Conservation (phyloP, 116 monocot genomes). For the Trichopus zeylanicus region DNA sequence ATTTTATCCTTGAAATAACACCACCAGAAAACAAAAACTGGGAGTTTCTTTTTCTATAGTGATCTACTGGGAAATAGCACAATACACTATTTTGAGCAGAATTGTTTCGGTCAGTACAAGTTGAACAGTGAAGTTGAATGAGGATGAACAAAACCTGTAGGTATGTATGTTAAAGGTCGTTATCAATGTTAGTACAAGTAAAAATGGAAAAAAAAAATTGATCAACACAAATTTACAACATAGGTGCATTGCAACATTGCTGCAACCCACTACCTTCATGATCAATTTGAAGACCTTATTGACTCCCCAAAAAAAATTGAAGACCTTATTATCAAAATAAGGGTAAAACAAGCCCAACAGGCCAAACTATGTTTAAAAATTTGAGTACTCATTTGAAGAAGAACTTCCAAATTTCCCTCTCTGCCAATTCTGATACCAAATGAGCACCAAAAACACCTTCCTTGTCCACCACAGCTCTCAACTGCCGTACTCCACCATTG, state of each 20-base stretch:
- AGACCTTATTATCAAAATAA: conserved; percentile 3
- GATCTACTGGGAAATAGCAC: too few species aligned
- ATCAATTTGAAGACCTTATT: too few species aligned
- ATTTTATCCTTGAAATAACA: too few species aligned
- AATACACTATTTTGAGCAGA: too few species aligned
- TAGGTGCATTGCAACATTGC: background rate
- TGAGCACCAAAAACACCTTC: conserved; percentile 73
- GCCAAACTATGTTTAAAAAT: too few species aligned
- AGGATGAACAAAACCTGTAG: too few species aligned
- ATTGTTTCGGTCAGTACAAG: too few species aligned
- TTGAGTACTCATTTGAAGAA: conserved; percentile 55
- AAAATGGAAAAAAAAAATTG: background rate
- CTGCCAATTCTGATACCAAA: conserved; percentile 39
- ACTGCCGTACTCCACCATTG: conserved; percentile 45
- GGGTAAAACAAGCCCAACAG: conserved; percentile 3
- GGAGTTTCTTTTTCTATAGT: too few species aligned
- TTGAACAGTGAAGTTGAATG: too few species aligned
- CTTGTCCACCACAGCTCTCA: conserved; percentile 62
- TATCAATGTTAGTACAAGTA: background rate
- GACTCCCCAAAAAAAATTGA: background rate
- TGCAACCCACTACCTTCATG: too few species aligned
- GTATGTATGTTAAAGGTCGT: background rate
- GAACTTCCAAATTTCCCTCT: conserved; percentile 93
- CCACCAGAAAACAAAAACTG: too few species aligned
- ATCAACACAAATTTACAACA: background rate